Conservation (phyloP, 31 red algal species). For the Asparagopsis taxiformis region DNA sequence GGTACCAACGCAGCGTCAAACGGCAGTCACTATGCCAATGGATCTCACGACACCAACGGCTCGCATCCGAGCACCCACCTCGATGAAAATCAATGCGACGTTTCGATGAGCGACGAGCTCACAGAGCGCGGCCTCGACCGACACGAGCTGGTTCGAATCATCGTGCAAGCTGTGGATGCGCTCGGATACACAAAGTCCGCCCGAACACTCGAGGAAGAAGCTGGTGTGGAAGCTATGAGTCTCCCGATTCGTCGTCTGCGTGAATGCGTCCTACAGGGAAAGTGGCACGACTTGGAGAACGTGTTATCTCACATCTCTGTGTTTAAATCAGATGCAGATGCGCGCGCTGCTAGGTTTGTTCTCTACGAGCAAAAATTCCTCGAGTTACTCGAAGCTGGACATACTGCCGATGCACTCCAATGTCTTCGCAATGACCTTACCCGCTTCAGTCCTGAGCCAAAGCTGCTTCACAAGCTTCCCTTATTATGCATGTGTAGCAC, state of each 20-base stretch:
- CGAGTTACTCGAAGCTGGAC: conserved; percentile 83
- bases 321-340: conserved; percentile 62
- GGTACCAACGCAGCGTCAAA: not conserved
- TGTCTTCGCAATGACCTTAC: conserved; percentile 73
- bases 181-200: conserved; percentile 70
- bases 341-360: conserved; percentile 79
- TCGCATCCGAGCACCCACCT: not conserved
- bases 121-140: conserved; percentile 61
- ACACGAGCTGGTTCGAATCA: conserved; percentile 77
- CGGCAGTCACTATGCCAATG: not conserved
- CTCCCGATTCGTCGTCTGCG: conserved; percentile 57
- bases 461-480: conserved; percentile 72
- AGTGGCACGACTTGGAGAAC: conserved; percentile 62
- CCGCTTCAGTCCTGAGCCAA: conserved; percentile 44
- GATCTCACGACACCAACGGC: not conserved
- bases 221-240: conserved; percentile 58
- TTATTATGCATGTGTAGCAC: conserved; percentile 76
- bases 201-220: conserved; percentile 69
- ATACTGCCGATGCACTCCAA: conserved; percentile 65
- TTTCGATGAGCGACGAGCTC: not conserved
- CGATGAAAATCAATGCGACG: not conserved
- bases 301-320: conserved; percentile 45
- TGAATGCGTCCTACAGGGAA: conserved; percentile 60
- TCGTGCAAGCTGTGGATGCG: conserved; percentile 79
- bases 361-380: conserved; percentile 89